Evolutionary conservation across 2,329 filamentous ascomycete species (phyloP).

Genomic region (Pezicula rhizophila): DNA sequence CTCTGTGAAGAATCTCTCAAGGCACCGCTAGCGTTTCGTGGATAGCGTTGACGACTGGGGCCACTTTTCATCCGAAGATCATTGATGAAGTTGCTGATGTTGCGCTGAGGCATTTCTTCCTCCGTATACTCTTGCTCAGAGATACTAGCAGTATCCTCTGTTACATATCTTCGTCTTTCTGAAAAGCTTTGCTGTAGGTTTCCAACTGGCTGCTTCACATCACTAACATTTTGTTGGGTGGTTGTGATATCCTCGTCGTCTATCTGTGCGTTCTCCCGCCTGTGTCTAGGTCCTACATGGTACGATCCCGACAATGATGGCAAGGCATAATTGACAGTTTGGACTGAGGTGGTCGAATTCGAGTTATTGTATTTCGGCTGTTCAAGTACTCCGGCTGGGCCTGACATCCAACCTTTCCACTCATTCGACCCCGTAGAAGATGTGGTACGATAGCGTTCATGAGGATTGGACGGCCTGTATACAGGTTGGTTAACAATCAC

Average conservation of each 20-base stretch:
- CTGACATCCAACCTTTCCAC: slow-evolving; percentile 50
- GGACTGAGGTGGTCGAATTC: slow-evolving; percentile 2
- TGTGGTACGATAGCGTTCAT: slow-evolving; percentile 26
- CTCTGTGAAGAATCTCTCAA: background rate
- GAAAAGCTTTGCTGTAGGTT: slow-evolving; percentile 13
- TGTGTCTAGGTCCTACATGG: slow-evolving; percentile 30
- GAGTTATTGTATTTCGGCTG: slow-evolving; percentile 15
- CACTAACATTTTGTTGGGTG: slow-evolving; percentile 4
- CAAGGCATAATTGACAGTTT: slow-evolving; percentile 19
- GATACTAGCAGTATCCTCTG: background rate
- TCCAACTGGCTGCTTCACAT: slow-evolving; percentile 18
- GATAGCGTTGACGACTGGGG: background rate
- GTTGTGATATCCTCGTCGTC: slow-evolving; percentile 30
- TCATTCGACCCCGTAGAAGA: slow-evolving; percentile 43
- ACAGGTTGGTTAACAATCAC: slow-evolving; percentile 28
- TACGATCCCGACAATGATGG: slow-evolving; percentile 24
- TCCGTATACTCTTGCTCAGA: background rate
- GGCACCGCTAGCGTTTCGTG: background rate
- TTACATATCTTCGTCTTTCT: background rate
- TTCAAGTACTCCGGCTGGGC: slow-evolving; percentile 44
- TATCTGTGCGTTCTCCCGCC: slow-evolving; percentile 46
- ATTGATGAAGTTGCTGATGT: slow-evolving; percentile 1
- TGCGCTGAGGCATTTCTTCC: background rate
- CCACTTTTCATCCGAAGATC: background rate
- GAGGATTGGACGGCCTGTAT: slow-evolving; percentile 23